Evolutionary conservation across 2,329 filamentous ascomycete species (phyloP).

Genomic region (Aspergillus hiratsukae): DNA sequence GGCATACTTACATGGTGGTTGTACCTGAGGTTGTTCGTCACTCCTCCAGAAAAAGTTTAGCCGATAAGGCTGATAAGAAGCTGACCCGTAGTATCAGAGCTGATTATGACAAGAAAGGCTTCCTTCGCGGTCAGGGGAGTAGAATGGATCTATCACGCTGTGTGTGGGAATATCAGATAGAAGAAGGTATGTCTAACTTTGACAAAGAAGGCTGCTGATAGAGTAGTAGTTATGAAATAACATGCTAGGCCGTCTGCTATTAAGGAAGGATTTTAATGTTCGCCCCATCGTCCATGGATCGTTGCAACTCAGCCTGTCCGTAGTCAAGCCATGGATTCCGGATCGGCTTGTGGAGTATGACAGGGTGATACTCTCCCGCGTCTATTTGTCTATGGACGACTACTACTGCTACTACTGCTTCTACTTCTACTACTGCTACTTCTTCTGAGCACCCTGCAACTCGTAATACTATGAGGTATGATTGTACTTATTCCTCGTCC

Average conservation of each 20-base stretch:
- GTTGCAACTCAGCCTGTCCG: slow-evolving; percentile 20
- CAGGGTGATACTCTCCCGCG: slow-evolving; percentile 7
- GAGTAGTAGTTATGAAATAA: background rate
- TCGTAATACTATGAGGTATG: background rate
- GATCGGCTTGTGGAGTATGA: slow-evolving; percentile 17
- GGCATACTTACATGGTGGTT: background rate
- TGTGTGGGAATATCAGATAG: background rate
- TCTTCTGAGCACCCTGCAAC: background rate
- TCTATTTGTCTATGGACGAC: background rate
- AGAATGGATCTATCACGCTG: background rate
- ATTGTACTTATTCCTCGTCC: background rate
- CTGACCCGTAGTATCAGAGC: background rate
- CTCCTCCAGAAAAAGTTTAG: background rate
- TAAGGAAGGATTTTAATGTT: background rate
- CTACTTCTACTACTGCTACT: background rate
- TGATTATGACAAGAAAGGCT: background rate
- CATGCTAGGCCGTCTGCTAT: background rate
- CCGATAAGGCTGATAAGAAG: background rate
- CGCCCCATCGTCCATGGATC: slow-evolving; percentile 18
- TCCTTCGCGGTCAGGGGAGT: background rate
- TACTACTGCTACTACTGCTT: background rate
- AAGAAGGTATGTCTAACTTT: background rate
- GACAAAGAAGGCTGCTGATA: background rate
- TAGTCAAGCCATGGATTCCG: background rate
- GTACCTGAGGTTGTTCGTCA: background rate